These are phyloP conservation scores for Dujonia santamariae DNA, from an alignment of 1,139 yeast species.

Conservation along the genomic window DNA sequence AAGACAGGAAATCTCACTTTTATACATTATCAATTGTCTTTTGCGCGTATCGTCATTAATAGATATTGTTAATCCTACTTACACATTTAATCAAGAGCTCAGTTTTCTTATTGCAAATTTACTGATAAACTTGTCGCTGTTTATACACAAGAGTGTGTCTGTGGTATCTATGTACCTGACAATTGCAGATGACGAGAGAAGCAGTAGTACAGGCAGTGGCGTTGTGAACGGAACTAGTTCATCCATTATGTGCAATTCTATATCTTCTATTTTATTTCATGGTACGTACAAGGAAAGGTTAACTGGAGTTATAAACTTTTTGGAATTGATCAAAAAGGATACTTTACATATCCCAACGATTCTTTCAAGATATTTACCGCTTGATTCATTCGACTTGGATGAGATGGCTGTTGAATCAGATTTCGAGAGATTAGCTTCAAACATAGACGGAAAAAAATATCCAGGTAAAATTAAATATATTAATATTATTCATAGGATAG, in stretches of 20 bases:
- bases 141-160: slow-evolving; percentile 17
- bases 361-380: slow-evolving; percentile 8
- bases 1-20: slow-evolving; percentile 34
- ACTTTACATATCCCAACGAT: slow-evolving; percentile 10
- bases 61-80: slow-evolving; percentile 18
- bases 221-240: slow-evolving; percentile 2
- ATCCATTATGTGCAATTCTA: slow-evolving; percentile 15
- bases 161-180: slow-evolving; percentile 16
- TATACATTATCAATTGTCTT: slow-evolving; percentile 28
- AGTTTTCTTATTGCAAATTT: slow-evolving; percentile 20
- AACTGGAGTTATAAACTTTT: slow-evolving; percentile 20
- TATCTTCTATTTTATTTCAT: slow-evolving; percentile 24
- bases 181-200: slow-evolving; percentile 9
- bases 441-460: slow-evolving; percentile 12
- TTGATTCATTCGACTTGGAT: no score
- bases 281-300: slow-evolving; percentile 37
- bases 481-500: slow-evolving; percentile 15
- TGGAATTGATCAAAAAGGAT: slow-evolving; percentile 14
- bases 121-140: slow-evolving; percentile 21
- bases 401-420: slow-evolving; percentile 11
- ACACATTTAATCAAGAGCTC: slow-evolving; percentile 19
- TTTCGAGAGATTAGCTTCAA: slow-evolving; percentile 13
- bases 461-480: slow-evolving; percentile 21
- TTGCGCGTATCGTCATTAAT: slow-evolving; percentile 19
- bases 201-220: slow-evolving; percentile 6